These are phyloP conservation scores for Cruciata laevipes DNA, from an alignment of 257 asterid genomes.

Conservation along the genomic window DNA sequence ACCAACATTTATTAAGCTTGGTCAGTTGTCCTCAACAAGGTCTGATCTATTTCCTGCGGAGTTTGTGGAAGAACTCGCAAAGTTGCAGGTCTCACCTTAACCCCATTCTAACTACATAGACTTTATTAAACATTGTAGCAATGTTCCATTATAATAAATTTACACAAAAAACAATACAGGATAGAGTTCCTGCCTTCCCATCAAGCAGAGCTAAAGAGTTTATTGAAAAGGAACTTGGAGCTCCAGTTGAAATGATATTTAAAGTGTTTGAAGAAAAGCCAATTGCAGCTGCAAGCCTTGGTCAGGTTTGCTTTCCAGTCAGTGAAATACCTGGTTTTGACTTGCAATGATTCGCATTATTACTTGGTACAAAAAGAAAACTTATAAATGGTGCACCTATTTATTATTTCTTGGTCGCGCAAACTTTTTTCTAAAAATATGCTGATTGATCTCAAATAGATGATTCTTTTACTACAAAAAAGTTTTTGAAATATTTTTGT, in stretches of 20 bases:
- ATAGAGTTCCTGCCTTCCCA: slow-evolving; percentile 92
- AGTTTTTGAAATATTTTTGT: too few relatives aligned
- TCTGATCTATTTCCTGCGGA: slow-evolving; percentile 91
- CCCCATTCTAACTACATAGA: background rate
- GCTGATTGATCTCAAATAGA: background rate
- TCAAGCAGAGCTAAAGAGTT: slow-evolving; percentile 62
- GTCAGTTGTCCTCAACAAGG: slow-evolving; percentile 88
- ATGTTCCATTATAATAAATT: background rate
- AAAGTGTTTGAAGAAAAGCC: slow-evolving; percentile 91
- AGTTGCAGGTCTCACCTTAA: slow-evolving; percentile 58
- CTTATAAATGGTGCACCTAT: background rate
- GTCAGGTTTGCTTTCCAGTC: slow-evolving; percentile 64
- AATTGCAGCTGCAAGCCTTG: slow-evolving; percentile 99
- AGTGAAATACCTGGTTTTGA: background rate
- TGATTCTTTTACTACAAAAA: background rate
- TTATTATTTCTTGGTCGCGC: background rate
- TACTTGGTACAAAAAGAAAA: background rate
- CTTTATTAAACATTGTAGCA: background rate
- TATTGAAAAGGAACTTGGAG: slow-evolving; percentile 78
- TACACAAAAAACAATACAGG: slow-evolving; percentile 40
- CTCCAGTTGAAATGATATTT: slow-evolving; percentile 54
- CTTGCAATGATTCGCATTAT: background rate
- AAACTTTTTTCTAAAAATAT: background rate
- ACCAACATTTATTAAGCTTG: slow-evolving; percentile 92
- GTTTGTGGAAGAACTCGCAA: slow-evolving; percentile 91